phyloP scores from a whole-genome alignment of 805 yeast genomes.

The Sugiyamaella valdiviana region DNA sequence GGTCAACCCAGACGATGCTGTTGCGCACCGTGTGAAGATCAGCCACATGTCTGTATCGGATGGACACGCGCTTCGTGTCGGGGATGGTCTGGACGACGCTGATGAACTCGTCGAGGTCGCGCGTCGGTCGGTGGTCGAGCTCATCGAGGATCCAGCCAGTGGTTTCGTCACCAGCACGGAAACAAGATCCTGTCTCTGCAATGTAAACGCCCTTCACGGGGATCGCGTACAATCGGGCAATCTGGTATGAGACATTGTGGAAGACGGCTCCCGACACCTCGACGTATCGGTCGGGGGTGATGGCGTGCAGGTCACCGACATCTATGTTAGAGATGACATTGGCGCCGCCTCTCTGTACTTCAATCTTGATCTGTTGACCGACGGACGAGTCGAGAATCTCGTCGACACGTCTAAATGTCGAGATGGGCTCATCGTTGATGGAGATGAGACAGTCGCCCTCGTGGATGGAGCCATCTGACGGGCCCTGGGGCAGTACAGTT shows the following conservation, averaged over 20 bases:
- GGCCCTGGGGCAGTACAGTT: conserved; percentile 76
- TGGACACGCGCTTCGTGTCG: conserved; percentile 64
- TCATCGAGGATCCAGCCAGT: conserved; percentile 79
- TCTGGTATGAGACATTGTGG: conserved; percentile 79
- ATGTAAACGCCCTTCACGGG: conserved; percentile 82
- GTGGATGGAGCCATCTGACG: conserved; percentile 62
- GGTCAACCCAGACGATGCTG: conserved; percentile 63
- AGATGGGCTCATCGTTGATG: conserved; percentile 56
- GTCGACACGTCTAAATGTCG: conserved; percentile 75
- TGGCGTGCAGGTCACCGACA: conserved; percentile 71
- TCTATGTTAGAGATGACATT: conserved; percentile 43
- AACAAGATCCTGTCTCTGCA: conserved; percentile 72
- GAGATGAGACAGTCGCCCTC: conserved; percentile 85
- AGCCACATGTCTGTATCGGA: conserved; percentile 67
- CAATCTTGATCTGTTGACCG: conserved; percentile 49
- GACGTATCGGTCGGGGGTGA: conserved; percentile 76
- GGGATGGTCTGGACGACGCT: conserved; percentile 74
- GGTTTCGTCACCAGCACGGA: conserved; percentile 44
- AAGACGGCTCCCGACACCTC: conserved; percentile 83
- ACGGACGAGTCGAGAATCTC: conserved; percentile 70
- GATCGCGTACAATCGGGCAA: conserved; percentile 77
- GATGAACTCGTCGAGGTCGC: conserved; percentile 67
- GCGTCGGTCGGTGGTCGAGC: conserved; percentile 66
- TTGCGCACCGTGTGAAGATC: conserved; percentile 72
- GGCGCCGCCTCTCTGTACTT: conserved; percentile 70